A percentile compares a stretch with the other conserved stretches of the same genome.
Evolutionary conservation across 345 rosid species (phyloP).

Genomic region (Ceriops tagal): DNA sequence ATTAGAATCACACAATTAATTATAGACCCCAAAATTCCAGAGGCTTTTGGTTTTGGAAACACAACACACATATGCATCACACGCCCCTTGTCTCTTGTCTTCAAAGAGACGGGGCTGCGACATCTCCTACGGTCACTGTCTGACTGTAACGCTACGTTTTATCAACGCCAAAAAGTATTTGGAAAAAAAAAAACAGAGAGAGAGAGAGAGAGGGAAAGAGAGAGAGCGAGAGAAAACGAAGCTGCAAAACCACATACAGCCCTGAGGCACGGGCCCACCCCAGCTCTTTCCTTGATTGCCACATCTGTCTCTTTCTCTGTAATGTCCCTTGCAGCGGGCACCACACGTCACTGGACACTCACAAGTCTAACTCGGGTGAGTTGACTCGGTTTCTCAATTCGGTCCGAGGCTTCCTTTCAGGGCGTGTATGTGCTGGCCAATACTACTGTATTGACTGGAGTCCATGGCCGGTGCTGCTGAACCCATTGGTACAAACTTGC

Average conservation of each 20-base stretch:
- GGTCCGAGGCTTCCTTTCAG: not conserved
- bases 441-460: slow-evolving; percentile 16
- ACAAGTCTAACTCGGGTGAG: not conserved
- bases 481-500: slow-evolving; percentile 31
- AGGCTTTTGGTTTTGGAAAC: no score
- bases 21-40: no score
- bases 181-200: no score
- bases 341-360: slow-evolving; percentile 7
- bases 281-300: not conserved
- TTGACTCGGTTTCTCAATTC: slow-evolving; percentile 2
- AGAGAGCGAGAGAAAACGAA: not conserved
- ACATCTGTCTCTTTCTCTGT: slow-evolving; percentile 19
- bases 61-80: no score
- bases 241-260: slow-evolving; percentile 5
- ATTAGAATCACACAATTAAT: no score
- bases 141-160: not conserved
- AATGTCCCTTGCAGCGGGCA: slow-evolving; percentile 13
- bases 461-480: slow-evolving; percentile 17
- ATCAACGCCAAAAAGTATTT: not conserved
- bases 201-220: no score
- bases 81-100: no score
- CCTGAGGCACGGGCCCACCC: slow-evolving; percentile 1
- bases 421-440: not conserved
- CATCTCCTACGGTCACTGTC: not conserved
- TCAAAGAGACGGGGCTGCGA: not conserved